phyloP scores from a whole-genome alignment of 441 rosid species.

The Viola pubescens region DNA sequence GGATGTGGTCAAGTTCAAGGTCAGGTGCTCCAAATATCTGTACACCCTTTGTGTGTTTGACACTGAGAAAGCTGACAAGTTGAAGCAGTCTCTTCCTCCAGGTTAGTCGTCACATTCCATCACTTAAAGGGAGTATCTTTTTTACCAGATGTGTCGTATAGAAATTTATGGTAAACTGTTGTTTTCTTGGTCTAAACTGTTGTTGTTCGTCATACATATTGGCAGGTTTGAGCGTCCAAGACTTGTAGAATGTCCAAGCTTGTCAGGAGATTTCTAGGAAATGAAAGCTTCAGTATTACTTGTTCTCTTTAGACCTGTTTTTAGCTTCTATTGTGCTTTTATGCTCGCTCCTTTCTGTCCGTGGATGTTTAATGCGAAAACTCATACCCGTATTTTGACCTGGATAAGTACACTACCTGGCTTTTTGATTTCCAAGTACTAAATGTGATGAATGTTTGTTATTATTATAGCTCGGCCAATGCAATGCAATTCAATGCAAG shows the following conservation, averaged over 20 bases:
- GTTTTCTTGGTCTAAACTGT: background rate
- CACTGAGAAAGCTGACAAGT: background rate
- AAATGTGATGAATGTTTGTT: too few relatives aligned
- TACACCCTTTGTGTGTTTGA: constrained; percentile 3
- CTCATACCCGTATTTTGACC: too few relatives aligned
- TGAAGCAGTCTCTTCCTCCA: constrained; percentile 3
- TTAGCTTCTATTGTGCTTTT: too few relatives aligned
- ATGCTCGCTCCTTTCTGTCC: too few relatives aligned
- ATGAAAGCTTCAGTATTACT: too few relatives aligned
- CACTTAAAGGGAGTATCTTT: background rate
- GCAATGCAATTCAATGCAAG: too few relatives aligned
- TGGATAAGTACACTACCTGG: too few relatives aligned
- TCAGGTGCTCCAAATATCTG: background rate
- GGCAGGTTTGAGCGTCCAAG: background rate
- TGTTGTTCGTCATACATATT: background rate
- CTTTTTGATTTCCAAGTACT: too few relatives aligned
- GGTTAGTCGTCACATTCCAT: background rate
- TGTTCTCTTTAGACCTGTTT: too few relatives aligned
- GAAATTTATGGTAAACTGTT: background rate
- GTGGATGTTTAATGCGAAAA: too few relatives aligned
- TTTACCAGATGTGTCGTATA: background rate
- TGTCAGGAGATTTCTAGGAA: too few relatives aligned
- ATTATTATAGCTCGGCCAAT: too few relatives aligned
- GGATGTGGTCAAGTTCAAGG: constrained; percentile 3
- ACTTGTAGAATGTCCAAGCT: background rate